Base-by-base conservation (phyloP, 1,284 basidiomycete genomes). In the Pseudozyma sp. region DNA sequence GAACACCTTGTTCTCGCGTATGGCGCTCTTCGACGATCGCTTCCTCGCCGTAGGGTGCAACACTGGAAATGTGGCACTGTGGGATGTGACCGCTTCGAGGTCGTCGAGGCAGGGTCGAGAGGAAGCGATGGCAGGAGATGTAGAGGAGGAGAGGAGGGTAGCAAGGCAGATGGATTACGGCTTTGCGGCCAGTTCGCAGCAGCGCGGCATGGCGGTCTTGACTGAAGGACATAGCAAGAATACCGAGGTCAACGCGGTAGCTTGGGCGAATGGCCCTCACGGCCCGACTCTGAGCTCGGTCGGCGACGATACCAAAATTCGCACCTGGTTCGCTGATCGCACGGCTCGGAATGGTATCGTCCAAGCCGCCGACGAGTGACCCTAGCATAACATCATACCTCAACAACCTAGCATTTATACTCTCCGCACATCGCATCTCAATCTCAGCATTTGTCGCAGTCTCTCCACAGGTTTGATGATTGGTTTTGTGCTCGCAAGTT, bases 321-420 rank as follows among this genome's bases (percentile, higher is more conserved):
- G 80, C 16, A 66, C 65, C 7, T 83, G 81, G 81, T 61, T 60
- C 49, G 81, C 84, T 92, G 53, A 88, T 90, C 54, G 85, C 0
- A 35, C 13, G 7, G 16, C 54, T 4, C 46, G 70, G 4, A 37
- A 64, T 13, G 4, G 48, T 4, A 40, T 69, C 5, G 43, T 34
- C 0, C 31, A 54, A n/a, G 48, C 48, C 11, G 53, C 48, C 5
- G 30, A 60, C 7, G 67, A 56, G 55, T 64, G 17, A 17, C 24
- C 35, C 35, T 8, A 46, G 24, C 14, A 43, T 19, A 35, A n/a
- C 43, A 54, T 30, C 42, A 44, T 44, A 44, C 13, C 43, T 10
- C n/a, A 17, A 40, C 16, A 37, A 33, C n/a, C 13, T 5, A 16
- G 17, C 34, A 35, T 37, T 14, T 37, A 7, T 5, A 33, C 24